Base-by-base conservation (phyloP, 768 basidiomycete species). In the Exidia glandulosa region DNA sequence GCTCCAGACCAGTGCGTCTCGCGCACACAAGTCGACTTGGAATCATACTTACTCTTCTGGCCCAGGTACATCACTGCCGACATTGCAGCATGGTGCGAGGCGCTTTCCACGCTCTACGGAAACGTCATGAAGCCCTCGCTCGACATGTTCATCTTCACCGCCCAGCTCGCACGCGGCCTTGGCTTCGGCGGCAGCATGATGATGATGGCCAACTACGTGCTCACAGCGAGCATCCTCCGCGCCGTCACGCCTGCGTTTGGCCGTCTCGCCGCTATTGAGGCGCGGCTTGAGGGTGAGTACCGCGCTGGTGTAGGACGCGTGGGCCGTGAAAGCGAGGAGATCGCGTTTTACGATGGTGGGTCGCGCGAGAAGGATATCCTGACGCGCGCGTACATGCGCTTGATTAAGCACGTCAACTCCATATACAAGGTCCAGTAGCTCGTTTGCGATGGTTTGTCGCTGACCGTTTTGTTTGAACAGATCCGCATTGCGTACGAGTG, bases 331-430 rank as follows among this genome's bases (percentile, higher is more conserved):
- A 83, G 86, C 25, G 95, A 98, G 68, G 94, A 98, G 69, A 80
- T 98, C 34, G 95, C 95, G 84, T 98, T 98, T 70, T 98, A 98
- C 71, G 85, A 93, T 63, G 95, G 95, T 0, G 93, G 92, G 0
- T 70, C 76, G 2, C 77, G 88, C 37, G 95, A 98, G 71, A 83
- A 83, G 63, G 84, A 86, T 61, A 94, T 97, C 54, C 73, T 98
- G 41, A 82, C 81, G 57, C 73, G 76, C 19, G 87, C 91, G 0
- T 97, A 97, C 65, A 68, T 87, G 62, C 78, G 81, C 31, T 71
- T 97, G 25, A 91, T 94, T 65, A 86, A 82, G 65, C 94, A 98
- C 64, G 81, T 96, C 58, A 94, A 97, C 66, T 86, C 84, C 0
- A 92, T 97, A 54, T 94, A 91, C 77, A 92, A 90, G 79, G 88